Percentiles rank a stretch among this genome's conserved stretches.
Evolutionary conservation across 116 monocot genomes (phyloP).

Genomic region (Papilionanthe hybrid): DNA sequence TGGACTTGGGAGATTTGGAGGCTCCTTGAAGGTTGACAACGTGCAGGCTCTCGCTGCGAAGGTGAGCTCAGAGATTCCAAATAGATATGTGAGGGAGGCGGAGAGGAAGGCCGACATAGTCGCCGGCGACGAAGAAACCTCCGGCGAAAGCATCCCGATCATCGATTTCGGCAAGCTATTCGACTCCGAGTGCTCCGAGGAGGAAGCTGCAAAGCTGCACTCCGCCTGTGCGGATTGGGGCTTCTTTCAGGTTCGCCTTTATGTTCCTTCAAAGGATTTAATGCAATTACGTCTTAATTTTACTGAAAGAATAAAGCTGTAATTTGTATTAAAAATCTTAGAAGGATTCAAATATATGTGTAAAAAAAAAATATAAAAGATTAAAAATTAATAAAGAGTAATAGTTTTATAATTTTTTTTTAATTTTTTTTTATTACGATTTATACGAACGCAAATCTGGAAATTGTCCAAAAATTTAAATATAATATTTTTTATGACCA

Average conservation of each 20-base stretch:
- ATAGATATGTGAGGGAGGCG: slow-evolving; percentile 30
- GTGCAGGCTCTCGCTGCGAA: slow-evolving; percentile 33
- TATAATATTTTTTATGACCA: too few species aligned
- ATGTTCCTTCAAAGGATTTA: slow-evolving; percentile 10
- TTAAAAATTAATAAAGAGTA: too few species aligned
- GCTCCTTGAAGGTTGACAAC: slow-evolving; percentile 18
- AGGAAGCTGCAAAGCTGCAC: slow-evolving; percentile 19
- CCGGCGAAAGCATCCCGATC: slow-evolving; percentile 4
- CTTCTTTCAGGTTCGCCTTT: slow-evolving; percentile 33
- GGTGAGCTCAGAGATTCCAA: slow-evolving; percentile 6
- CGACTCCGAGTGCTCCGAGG: background rate
- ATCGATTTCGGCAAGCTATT: slow-evolving; percentile 13
- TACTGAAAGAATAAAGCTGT: too few species aligned
- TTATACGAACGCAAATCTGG: too few species aligned
- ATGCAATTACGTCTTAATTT: background rate
- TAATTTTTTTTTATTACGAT: too few species aligned
- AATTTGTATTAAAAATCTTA: too few species aligned
- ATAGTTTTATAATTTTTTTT: too few species aligned
- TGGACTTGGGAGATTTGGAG: slow-evolving; percentile 5
- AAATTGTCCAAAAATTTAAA: too few species aligned
- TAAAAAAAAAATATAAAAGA: too few species aligned
- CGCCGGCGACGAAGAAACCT: background rate
- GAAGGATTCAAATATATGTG: too few species aligned
- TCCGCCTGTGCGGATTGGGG: slow-evolving; percentile 26
- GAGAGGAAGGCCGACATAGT: slow-evolving; percentile 12